Evolutionary conservation across 805 yeast genomes (phyloP).

Genomic region (Cyberlindnera samutprakarnensis): DNA sequence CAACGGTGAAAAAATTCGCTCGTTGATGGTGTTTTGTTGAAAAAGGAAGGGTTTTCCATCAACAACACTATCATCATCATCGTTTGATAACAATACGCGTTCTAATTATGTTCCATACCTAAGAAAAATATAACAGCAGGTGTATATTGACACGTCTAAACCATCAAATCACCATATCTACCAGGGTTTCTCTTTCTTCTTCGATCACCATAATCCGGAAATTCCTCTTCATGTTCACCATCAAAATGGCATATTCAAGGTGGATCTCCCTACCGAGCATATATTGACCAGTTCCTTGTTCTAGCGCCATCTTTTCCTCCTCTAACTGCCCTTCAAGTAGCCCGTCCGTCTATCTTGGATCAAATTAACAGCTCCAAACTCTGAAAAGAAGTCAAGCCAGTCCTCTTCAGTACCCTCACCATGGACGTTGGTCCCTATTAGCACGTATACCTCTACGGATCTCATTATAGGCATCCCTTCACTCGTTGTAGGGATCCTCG

Average conservation of each 20-base stretch:
- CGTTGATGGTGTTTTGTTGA: too few species aligned
- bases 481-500: slow-evolving; percentile 4
- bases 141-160: too few species aligned
- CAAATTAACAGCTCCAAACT: slow-evolving; percentile 31
- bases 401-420: slow-evolving; percentile 41
- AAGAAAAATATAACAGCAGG: too few species aligned
- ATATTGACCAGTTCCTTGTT: slow-evolving; percentile 23
- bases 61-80: too few species aligned
- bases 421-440: slow-evolving; percentile 33
- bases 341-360: slow-evolving; percentile 38
- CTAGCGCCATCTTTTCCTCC: slow-evolving; percentile 29
- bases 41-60: too few species aligned
- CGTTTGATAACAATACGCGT: too few species aligned
- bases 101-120: too few species aligned
- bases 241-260: slow-evolving; percentile 35
- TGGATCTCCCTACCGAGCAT: slow-evolving; percentile 26
- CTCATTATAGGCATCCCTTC: slow-evolving; percentile 8
- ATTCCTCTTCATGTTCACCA: slow-evolving; percentile 5
- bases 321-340: slow-evolving; percentile 21
- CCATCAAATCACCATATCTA: too few species aligned
- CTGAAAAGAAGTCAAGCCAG: slow-evolving; percentile 32
- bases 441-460: slow-evolving; percentile 34
- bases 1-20: too few species aligned
- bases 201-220: neutral
- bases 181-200: neutral